phyloP scores from a whole-genome alignment of 1,139 yeast species.

The Kodamaea plutei region DNA sequence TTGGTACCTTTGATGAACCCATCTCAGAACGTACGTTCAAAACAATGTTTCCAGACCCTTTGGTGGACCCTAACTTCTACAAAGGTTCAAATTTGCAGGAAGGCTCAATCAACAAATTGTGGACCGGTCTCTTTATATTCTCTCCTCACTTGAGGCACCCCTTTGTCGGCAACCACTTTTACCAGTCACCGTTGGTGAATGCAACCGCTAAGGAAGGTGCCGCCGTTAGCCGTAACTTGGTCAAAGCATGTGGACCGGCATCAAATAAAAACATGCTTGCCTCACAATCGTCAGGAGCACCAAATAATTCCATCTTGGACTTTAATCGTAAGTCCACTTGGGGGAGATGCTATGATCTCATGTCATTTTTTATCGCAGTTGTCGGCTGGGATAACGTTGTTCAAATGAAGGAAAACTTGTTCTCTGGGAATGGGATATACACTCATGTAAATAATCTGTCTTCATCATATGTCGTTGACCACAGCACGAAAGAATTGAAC shows the following conservation, averaged over 20 bases:
- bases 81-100: constrained; percentile 10
- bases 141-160: constrained; percentile 36
- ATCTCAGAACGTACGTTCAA: constrained; percentile 31
- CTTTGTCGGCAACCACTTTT: constrained; percentile 30
- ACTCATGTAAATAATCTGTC: background rate
- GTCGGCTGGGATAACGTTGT: constrained; percentile 41
- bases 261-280: constrained; percentile 27
- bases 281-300: constrained; percentile 30
- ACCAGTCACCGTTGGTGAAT: constrained; percentile 34
- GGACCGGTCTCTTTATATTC: constrained; percentile 31
- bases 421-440: background rate
- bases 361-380: constrained; percentile 34
- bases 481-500: constrained; percentile 8
- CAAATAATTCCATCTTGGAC: constrained; percentile 29
- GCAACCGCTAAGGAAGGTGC: constrained; percentile 33
- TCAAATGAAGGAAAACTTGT: constrained; percentile 16
- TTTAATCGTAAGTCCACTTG: constrained; percentile 36
- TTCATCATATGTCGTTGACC: constrained; percentile 17
- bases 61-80: constrained; percentile 8
- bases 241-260: constrained; percentile 28
- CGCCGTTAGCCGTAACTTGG: constrained; percentile 32
- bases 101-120: constrained; percentile 30
- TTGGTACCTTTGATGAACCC: constrained; percentile 20
- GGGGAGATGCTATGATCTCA: constrained; percentile 41
- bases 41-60: constrained; percentile 32